A percentile compares a stretch with the other conserved stretches of the same genome.
Evolutionary conservation across 441 rosid genomes (phyloP).

Genomic region (Aleurites moluccanus): DNA sequence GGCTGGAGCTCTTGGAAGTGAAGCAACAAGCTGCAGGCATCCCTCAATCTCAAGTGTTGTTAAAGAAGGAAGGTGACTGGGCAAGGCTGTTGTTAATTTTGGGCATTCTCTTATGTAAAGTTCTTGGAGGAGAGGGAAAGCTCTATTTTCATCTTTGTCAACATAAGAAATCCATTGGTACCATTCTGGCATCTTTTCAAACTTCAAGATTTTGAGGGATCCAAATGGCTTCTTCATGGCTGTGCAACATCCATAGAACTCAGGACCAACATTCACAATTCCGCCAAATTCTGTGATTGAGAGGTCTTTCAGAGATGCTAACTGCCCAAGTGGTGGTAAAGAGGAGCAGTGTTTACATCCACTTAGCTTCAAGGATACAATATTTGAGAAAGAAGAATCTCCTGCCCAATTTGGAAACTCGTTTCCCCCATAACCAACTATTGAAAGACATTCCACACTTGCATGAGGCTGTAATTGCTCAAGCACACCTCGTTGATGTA

Average conservation of each 20-base stretch:
- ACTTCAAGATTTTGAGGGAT: constrained; percentile 7
- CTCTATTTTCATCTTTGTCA: neutral
- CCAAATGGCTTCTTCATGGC: constrained; percentile 1
- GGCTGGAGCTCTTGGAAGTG: constrained; percentile 9
- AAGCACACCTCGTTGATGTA: constrained; percentile 2
- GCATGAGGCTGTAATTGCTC: constrained; percentile 19
- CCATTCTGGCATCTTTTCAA: constrained; percentile 2
- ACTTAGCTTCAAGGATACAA: constrained; percentile 16
- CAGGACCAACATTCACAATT: neutral
- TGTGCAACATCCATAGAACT: constrained; percentile 5
- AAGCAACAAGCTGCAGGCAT: constrained; percentile 9
- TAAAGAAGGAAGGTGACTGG: constrained; percentile 13
- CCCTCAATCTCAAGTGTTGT: constrained; percentile 8
- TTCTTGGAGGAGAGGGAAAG: constrained; percentile 10
- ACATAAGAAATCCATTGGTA: neutral
- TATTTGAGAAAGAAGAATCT: neutral
- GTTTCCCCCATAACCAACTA: constrained; percentile 12
- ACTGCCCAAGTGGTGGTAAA: constrained; percentile 20
- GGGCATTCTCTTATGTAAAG: constrained; percentile 3
- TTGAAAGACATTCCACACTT: constrained; percentile 9
- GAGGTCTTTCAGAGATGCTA: constrained; percentile 28
- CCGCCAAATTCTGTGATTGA: neutral
- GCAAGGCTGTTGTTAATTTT: neutral
- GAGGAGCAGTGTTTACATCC: neutral
- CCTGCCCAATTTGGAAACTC: constrained; percentile 15